phyloP scores from a whole-genome alignment of 176 grass and related monocot species.

The Thinopyrum elongatum region DNA sequence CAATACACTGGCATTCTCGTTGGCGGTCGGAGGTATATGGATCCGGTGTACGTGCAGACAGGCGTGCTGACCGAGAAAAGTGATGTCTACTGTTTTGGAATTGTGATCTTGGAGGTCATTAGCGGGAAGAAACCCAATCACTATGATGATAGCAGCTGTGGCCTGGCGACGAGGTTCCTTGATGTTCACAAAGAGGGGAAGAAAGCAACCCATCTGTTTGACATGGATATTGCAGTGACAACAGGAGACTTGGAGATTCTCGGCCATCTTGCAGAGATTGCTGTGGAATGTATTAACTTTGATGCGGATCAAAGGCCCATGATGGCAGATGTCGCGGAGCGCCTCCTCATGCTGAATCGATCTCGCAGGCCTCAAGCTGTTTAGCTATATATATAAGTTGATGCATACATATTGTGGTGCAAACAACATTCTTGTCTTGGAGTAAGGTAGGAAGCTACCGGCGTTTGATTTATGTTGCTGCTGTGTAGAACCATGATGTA shows the following conservation, averaged over 20 bases:
- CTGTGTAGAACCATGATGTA: neutral
- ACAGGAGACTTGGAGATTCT: neutral
- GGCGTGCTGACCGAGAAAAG: neutral
- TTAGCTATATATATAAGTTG: neutral
- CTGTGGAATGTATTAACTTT: neutral
- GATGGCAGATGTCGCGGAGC: neutral
- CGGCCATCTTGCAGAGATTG: neutral
- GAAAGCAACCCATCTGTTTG: neutral
- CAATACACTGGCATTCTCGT: neutral
- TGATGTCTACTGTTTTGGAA: neutral
- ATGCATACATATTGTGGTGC: neutral
- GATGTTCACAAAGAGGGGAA: neutral
- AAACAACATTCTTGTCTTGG: neutral
- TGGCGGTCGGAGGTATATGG: neutral
- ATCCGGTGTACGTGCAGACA: neutral
- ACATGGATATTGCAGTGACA: neutral
- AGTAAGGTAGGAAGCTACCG: too few relatives aligned
- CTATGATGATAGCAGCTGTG: neutral
- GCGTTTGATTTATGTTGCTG: neutral
- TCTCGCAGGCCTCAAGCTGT: neutral
- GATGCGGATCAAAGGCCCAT: neutral
- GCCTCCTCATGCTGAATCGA: neutral
- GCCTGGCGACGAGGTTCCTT: neutral
- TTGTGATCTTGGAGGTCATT: neutral
- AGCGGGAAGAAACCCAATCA: neutral